phyloP scores from a whole-genome alignment of 139 green algal genomes.

The Closterium sp. region DNA sequence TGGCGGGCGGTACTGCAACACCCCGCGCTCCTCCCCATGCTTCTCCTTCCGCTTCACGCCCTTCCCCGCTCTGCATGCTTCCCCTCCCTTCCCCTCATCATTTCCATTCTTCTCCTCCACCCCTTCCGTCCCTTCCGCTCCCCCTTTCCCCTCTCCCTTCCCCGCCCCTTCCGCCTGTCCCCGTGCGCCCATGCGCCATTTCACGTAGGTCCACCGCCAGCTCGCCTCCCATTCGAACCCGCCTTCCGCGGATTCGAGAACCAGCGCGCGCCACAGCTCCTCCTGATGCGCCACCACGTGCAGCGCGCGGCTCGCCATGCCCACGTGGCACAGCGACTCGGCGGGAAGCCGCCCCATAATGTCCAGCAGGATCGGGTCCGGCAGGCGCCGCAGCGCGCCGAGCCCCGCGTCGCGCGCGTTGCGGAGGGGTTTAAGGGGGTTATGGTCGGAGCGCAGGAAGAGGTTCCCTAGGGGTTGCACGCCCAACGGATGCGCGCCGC shows the following conservation, averaged over 20 bases:
- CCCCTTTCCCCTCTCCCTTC: neutral
- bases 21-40: neutral
- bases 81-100: too few relatives aligned
- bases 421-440: neutral
- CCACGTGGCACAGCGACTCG: conserved; percentile 57
- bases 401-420: conserved; percentile 61
- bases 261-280: conserved; percentile 84
- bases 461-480: conserved; percentile 51
- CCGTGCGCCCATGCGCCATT: neutral
- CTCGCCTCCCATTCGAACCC: conserved; percentile 23
- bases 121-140: neutral
- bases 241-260: conserved; percentile 66
- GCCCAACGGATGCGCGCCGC: conserved; percentile 34
- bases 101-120: neutral
- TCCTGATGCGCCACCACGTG: conserved; percentile 80
- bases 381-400: conserved; percentile 68
- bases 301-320: conserved; percentile 48
- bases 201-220: conserved; percentile 54
- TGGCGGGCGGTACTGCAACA: neutral
- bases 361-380: conserved; percentile 75
- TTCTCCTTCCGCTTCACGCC: neutral
- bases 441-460: conserved; percentile 13
- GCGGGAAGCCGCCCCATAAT: conserved; percentile 60
- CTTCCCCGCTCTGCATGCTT: neutral
- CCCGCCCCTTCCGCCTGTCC: neutral